Percentiles rank a stretch among this genome's conserved stretches.
Conservation (phyloP, 306 rosid genomes). For the Senna siamea region DNA sequence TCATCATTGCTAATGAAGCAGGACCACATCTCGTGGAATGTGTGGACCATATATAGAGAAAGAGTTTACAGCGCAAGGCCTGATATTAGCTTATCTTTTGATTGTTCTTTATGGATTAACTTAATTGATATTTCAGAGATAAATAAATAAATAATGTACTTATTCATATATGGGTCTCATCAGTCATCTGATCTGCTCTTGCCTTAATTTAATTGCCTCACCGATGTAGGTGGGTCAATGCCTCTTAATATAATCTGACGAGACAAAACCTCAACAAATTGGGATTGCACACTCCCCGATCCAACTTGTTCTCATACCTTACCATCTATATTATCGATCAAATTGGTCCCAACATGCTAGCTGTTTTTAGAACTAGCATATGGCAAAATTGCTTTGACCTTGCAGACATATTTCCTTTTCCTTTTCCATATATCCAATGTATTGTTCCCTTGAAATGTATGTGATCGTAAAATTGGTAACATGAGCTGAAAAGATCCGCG, state of each 20-base stretch:
- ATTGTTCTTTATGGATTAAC: neutral
- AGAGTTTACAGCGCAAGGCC: constrained; percentile 31
- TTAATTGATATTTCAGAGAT: neutral
- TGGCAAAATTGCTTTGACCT: too few species aligned
- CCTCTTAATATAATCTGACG: neutral
- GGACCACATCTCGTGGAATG: constrained; percentile 51
- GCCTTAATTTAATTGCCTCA: neutral
- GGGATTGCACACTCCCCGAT: neutral
- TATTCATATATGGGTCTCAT: neutral
- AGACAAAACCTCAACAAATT: constrained; percentile 24
- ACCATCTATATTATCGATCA: neutral
- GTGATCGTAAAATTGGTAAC: too few species aligned
- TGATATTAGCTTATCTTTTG: neutral
- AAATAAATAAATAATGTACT: neutral
- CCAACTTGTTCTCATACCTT: neutral
- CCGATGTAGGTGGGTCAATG: constrained; percentile 37
- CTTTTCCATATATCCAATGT: too few species aligned
- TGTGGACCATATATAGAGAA: constrained; percentile 27
- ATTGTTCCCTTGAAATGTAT: too few species aligned
- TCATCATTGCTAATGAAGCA: constrained; percentile 63
- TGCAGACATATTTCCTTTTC: too few species aligned
- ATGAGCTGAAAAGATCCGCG: too few species aligned
- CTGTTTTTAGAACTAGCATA: neutral
- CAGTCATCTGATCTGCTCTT: neutral
- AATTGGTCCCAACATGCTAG: neutral